Evolutionary conservation across 192 early-diverging fungal genomes (phyloP).

Genomic region (Rhizoclosmatium sp.): DNA sequence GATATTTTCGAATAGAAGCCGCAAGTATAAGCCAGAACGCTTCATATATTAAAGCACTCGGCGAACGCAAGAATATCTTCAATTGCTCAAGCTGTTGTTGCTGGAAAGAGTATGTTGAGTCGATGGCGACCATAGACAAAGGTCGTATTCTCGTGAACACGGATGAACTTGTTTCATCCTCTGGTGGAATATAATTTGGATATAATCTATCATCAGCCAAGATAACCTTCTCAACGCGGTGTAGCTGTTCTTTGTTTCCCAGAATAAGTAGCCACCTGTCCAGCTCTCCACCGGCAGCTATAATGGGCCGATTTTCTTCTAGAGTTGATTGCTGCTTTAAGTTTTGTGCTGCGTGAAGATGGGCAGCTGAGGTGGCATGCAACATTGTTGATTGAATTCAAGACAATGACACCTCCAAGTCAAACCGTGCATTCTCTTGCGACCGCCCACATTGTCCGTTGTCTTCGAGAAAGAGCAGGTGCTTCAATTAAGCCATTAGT

Average conservation of each 20-base stretch:
- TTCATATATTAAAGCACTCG: constrained; percentile 26
- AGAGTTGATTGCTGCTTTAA: no score
- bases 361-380: neutral
- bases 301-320: neutral
- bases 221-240: neutral
- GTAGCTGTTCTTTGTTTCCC: neutral
- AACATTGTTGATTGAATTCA: neutral
- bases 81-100: neutral
- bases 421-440: neutral
- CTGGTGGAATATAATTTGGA: neutral
- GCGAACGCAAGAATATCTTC: constrained; percentile 9
- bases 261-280: neutral
- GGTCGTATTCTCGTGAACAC: neutral
- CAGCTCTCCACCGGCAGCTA: neutral
- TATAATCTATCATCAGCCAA: neutral
- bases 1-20: neutral
- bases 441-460: neutral
- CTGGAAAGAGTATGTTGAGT: neutral
- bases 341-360: no score
- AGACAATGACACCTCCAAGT: neutral
- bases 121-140: neutral
- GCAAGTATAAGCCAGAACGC: constrained; percentile 29
- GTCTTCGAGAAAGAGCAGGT: constrained; percentile 30
- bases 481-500: constrained; percentile 59
- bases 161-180: neutral